Conservation (phyloP, 805 yeast species). For the Cyberlindnera euphorbiiphila region DNA sequence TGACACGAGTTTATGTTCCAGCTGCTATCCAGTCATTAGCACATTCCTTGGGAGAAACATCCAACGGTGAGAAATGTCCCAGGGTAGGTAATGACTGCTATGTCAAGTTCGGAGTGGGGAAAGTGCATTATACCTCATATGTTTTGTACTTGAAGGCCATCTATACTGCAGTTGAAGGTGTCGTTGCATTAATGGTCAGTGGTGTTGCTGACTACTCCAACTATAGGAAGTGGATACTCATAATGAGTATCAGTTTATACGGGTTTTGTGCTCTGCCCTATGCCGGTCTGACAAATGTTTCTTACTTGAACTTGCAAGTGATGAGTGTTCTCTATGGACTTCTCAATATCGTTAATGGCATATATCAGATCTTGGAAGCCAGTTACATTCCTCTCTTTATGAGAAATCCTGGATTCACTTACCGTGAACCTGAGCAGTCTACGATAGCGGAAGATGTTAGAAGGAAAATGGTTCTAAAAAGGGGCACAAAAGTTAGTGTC, state of each 20-base stretch:
- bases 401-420: slow-evolving; percentile 32
- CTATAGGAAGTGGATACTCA: slow-evolving; percentile 33
- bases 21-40: slow-evolving; percentile 39
- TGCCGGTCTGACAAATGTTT: slow-evolving; percentile 28
- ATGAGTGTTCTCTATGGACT: slow-evolving; percentile 33
- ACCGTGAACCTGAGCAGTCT: no score
- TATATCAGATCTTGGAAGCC: slow-evolving; percentile 37
- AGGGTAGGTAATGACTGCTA: slow-evolving; percentile 36
- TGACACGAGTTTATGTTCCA: slow-evolving; percentile 39
- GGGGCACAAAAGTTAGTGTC: slow-evolving; percentile 36
- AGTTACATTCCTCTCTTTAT: slow-evolving; percentile 39
- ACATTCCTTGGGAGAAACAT: slow-evolving; percentile 29
- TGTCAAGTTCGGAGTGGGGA: slow-evolving; percentile 33
- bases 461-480: slow-evolving; percentile 26
- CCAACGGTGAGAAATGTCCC: slow-evolving; percentile 27
- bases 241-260: slow-evolving; percentile 31
- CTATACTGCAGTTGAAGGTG: slow-evolving; percentile 37
- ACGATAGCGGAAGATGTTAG: slow-evolving; percentile 28
- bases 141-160: slow-evolving; percentile 37
- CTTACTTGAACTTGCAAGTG: slow-evolving; percentile 25
- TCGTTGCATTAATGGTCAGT: slow-evolving; percentile 34
- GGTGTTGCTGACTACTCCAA: slow-evolving; percentile 39
- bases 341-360: slow-evolving; percentile 28
- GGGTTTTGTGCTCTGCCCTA: slow-evolving; percentile 37
- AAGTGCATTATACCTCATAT: slow-evolving; percentile 34